These are phyloP conservation scores for Jasminum sambac DNA, from an alignment of 257 asterid genomes.

Conservation along the genomic window DNA sequence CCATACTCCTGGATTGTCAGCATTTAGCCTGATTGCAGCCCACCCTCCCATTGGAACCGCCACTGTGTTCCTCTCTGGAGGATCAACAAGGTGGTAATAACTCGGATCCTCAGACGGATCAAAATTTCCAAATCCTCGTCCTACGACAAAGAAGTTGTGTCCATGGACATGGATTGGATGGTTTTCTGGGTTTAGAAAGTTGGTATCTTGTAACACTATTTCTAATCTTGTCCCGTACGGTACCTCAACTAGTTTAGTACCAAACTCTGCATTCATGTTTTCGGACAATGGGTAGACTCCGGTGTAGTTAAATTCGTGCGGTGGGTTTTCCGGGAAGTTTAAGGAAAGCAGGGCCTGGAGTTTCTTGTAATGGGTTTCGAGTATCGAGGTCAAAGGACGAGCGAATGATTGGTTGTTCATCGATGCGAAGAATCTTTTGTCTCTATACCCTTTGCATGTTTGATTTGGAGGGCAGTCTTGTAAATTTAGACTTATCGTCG, in stretches of 20 bases:
- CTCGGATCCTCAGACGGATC: slow-evolving; percentile 27
- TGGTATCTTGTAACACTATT: slow-evolving; percentile 43
- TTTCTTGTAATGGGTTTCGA: slow-evolving; percentile 58
- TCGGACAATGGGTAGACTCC: slow-evolving; percentile 57
- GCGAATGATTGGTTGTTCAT: slow-evolving; percentile 76
- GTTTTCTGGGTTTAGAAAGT: slow-evolving; percentile 35
- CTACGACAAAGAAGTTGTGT: slow-evolving; percentile 44
- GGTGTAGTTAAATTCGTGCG: slow-evolving; percentile 57
- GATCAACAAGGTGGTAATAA: slow-evolving; percentile 24
- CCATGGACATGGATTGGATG: slow-evolving; percentile 52
- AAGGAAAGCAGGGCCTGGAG: slow-evolving; percentile 16
- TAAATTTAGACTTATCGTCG: slow-evolving; percentile 68
- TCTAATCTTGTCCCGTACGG: slow-evolving; percentile 51
- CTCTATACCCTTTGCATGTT: slow-evolving; percentile 57
- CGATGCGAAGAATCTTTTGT: slow-evolving; percentile 64
- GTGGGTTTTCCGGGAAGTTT: slow-evolving; percentile 65
- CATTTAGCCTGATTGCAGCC: slow-evolving; percentile 22
- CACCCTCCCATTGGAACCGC: slow-evolving; percentile 23
- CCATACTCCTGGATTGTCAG: slow-evolving; percentile 37
- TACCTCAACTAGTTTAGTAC: slow-evolving; percentile 45
- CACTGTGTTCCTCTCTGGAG: slow-evolving; percentile 21
- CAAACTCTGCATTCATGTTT: slow-evolving; percentile 65
- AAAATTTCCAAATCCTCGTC: slow-evolving; percentile 44
- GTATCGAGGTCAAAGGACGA: slow-evolving; percentile 50
- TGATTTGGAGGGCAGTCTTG: slow-evolving; percentile 70